A percentile compares a stretch with the other conserved stretches of the same genome.
Conservation (phyloP, 495 filamentous ascomycete genomes). For the Lasiosphaeria miniovina region DNA sequence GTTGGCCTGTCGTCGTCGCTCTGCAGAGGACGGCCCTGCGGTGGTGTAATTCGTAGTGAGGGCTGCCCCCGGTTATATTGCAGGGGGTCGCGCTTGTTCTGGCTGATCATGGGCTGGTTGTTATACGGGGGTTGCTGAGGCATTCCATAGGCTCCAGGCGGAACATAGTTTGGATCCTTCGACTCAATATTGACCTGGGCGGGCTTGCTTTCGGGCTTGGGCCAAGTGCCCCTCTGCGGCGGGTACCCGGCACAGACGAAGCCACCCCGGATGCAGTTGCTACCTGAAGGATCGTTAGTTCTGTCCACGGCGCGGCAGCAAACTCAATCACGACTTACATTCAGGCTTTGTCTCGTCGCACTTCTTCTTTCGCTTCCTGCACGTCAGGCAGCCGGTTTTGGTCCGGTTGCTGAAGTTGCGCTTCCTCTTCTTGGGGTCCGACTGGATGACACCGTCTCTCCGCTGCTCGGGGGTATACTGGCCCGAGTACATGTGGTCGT, state of each 20-base stretch:
- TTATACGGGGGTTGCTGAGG: conserved; percentile 40
- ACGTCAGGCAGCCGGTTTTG: conserved; percentile 97
- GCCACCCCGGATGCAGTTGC: conserved; percentile 87
- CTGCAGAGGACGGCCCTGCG: conserved; percentile 47
- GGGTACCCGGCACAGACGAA: conserved; percentile 93
- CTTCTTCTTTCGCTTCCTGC: conserved; percentile 94
- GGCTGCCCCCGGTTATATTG: conserved; percentile 52
- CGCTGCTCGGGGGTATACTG: conserved; percentile 47
- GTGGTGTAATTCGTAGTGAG: conserved; percentile 52
- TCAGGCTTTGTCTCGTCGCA: conserved; percentile 94
- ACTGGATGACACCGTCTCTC: conserved; percentile 54
- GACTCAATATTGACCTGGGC: conserved; percentile 78
- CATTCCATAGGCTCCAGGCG: conserved; percentile 58
- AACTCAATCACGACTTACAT: conserved; percentile 55
- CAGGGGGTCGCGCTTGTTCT: conserved; percentile 46
- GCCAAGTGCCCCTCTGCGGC: conserved; percentile 69
- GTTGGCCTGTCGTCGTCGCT: conserved; percentile 49
- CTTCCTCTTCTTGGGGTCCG: conserved; percentile 76
- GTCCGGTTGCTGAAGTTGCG: conserved; percentile 93
- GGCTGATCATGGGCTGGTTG: conserved; percentile 20
- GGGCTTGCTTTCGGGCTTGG: conserved; percentile 56
- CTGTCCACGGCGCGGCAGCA: not conserved
- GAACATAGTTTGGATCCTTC: conserved; percentile 65
- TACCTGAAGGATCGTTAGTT: conserved; percentile 55
- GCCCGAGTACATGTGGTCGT: conserved; percentile 42